A percentile compares a stretch with the other conserved stretches of the same genome.
These are phyloP conservation scores for Nectriaceae sp. DNA, from an alignment of 2,329 filamentous ascomycete species.

Conservation along the genomic window DNA sequence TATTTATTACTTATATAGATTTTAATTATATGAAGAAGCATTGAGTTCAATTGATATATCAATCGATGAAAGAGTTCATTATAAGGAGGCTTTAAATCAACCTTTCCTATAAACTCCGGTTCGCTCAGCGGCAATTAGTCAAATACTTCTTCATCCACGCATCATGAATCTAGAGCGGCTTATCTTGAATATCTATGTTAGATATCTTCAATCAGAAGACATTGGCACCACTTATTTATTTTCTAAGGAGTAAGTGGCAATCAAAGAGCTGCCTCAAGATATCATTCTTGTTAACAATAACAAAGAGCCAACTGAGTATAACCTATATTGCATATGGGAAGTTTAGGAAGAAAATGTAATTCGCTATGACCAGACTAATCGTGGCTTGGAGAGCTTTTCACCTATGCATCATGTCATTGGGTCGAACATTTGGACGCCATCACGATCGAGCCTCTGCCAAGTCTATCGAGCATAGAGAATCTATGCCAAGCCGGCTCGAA, in stretches of 20 bases:
- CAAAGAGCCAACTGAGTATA: constrained; percentile 15
- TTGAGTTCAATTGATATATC: constrained; percentile 19
- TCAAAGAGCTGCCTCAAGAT: constrained; percentile 12
- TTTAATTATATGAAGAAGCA: constrained; percentile 13
- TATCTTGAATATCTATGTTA: constrained; percentile 28
- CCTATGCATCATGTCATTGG: constrained; percentile 40
- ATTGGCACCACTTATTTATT: constrained; percentile 29
- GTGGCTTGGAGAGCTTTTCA: constrained; percentile 29
- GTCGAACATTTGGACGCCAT: constrained; percentile 30
- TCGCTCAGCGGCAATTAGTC: not conserved
- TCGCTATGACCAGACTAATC: constrained; percentile 23
- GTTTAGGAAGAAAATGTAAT: constrained; percentile 33
- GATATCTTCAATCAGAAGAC: constrained; percentile 29
- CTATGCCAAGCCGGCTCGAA: constrained; percentile 28
- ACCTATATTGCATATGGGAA: constrained; percentile 30
- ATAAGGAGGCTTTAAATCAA: not conserved
- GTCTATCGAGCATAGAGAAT: constrained; percentile 19
- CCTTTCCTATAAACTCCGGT: constrained; percentile 11
- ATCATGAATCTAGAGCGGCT: constrained; percentile 21
- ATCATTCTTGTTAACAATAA: constrained; percentile 25
- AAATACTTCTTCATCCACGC: constrained; percentile 13
- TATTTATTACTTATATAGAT: constrained; percentile 18
- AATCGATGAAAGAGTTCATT: constrained; percentile 20
- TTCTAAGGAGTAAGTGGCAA: constrained; percentile 26
- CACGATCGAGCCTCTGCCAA: constrained; percentile 15